phyloP scores from a whole-genome alignment of 2,329 filamentous ascomycete genomes.

The Arthroderma sp. region DNA sequence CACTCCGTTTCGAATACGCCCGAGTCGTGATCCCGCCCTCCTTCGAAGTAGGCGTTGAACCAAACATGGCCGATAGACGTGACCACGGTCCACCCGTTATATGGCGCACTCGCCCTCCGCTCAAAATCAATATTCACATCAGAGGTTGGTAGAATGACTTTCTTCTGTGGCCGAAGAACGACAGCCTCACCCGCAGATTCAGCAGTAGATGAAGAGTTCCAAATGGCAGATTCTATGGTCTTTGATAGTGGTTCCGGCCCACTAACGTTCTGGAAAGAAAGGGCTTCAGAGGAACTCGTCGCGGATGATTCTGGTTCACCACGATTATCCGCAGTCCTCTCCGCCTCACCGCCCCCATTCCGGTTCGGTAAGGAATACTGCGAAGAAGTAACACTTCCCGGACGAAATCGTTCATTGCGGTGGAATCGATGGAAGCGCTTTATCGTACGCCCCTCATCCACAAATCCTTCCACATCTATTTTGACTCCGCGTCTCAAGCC shows the following conservation, averaged over 20 bases:
- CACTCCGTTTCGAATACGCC: constrained; percentile 61
- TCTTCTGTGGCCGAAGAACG: constrained; percentile 58
- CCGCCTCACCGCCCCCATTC: constrained; percentile 21
- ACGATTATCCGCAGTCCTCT: not conserved
- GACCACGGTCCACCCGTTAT: constrained; percentile 71
- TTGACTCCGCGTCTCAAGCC: constrained; percentile 79
- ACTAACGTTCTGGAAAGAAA: constrained; percentile 8
- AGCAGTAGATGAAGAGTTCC: constrained; percentile 9
- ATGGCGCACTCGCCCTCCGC: constrained; percentile 64
- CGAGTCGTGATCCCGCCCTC: constrained; percentile 54
- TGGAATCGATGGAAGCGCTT: constrained; percentile 70
- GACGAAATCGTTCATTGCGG: constrained; percentile 49
- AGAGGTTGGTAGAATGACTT: constrained; percentile 60
- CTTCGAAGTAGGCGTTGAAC: constrained; percentile 94
- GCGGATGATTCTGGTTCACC: not conserved
- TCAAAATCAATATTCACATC: constrained; percentile 89
- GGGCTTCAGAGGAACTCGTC: not conserved
- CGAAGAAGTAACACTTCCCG: constrained; percentile 22
- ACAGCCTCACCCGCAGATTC: constrained; percentile 41
- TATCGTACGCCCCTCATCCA: constrained; percentile 80
- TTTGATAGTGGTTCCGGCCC: constrained; percentile 11
- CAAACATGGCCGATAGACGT: constrained; percentile 89
- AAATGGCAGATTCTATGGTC: constrained; percentile 24
- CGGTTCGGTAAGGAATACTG: not conserved
- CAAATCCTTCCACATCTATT: constrained; percentile 69